Base-by-base conservation (phyloP, 768 basidiomycete genomes). In the Boletus rufocinnamomeus region DNA sequence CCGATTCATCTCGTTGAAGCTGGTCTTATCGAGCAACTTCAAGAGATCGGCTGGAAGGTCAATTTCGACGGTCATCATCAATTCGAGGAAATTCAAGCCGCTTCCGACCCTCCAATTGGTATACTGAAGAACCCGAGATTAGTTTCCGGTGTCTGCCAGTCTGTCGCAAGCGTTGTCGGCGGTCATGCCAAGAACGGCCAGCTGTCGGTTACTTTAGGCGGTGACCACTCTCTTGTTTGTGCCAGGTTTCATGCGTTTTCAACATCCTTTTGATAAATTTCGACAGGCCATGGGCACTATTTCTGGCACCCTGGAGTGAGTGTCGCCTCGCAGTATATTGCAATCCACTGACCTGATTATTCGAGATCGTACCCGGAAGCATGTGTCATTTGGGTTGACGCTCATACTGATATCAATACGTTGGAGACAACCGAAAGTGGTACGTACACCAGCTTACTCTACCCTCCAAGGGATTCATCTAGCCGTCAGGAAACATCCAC, bases 361-460 rank as follows among this genome's bases (percentile, higher is more conserved):
- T 60, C 27, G 50, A 93, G 91, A 57, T 77, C 80, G 47, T 81
- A 91, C 68, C 87, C 90, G 14, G 84, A 93, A 30, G 86, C 91
- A 25, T 91, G 92, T 70, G 87, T 99, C 37, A 78, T 99, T 60
- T 98, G 97, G 97, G 79, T 98, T 58, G 97, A 99, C 70, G 97
- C 97, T 3, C 97, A 98, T 67, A 89, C 94, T 21, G 97, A 98
- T 71, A 93, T 99, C 77, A 98, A 99, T 74, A 97, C 95, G 7
- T 76, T 82, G 13, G 84, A 88, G 56, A 85, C 91, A 17, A 95
- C 95, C 21, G 87, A 77, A 44, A 86, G 89, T 65, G 89, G 89
- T 84, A 69, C 55, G 76, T 66, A 37, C 46, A 9, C 37, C 56
- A 40, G 43, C 54, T 38, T 28, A 21, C 34, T 13, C 21, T 44